Percentiles rank a stretch among this genome's conserved stretches.
phyloP scores from a whole-genome alignment of 768 basidiomycete species.

The Boletus vermiculosoides region DNA sequence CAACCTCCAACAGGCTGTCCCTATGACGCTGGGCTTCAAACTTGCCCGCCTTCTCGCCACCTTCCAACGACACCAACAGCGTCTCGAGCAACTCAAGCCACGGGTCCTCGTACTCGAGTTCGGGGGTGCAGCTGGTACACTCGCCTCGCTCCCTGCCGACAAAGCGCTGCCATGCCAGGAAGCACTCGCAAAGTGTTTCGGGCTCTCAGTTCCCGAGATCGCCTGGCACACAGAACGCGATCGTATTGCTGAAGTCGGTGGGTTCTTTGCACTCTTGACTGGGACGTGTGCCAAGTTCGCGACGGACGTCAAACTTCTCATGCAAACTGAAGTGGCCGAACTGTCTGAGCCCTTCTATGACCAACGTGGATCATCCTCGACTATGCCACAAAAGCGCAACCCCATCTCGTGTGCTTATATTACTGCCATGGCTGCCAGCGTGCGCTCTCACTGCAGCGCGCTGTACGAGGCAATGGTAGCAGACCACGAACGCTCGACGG shows the following conservation, averaged over 20 bases:
- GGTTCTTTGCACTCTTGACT: conserved; percentile 44
- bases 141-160: conserved; percentile 43
- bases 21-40: conserved; percentile 48
- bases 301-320: conserved; percentile 44
- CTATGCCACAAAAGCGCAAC: conserved; percentile 53
- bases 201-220: conserved; percentile 26
- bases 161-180: conserved; percentile 29
- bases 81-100: conserved; percentile 37
- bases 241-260: conserved; percentile 42
- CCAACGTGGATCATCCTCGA: conserved; percentile 46
- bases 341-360: conserved; percentile 44
- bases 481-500: conserved; percentile 48
- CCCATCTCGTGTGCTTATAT: conserved; percentile 46
- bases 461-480: conserved; percentile 48
- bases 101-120: conserved; percentile 44
- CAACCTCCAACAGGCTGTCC: conserved; percentile 49
- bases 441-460: conserved; percentile 39
- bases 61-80: conserved; percentile 39
- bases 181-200: conserved; percentile 18
- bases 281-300: conserved; percentile 48
- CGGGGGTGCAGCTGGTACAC: conserved; percentile 46
- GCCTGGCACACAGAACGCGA: conserved; percentile 45
- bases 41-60: conserved; percentile 44
- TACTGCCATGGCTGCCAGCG: conserved; percentile 41
- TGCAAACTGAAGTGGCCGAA: conserved; percentile 48